Percentiles rank a stretch among this genome's conserved stretches.
Evolutionary conservation across 805 yeast species (phyloP).

Genomic region (Tetrapisispora phaffii): DNA sequence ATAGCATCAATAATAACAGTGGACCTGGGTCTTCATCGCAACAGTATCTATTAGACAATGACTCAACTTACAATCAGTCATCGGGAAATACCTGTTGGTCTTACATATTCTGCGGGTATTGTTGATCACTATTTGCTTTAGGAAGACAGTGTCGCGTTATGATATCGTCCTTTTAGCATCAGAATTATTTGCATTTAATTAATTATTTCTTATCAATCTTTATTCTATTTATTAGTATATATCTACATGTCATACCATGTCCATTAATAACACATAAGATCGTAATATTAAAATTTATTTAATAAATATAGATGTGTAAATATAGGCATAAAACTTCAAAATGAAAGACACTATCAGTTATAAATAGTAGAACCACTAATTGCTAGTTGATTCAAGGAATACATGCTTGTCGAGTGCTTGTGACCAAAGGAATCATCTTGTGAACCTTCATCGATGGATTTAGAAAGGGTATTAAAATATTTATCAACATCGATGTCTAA

Average conservation of each 20-base stretch:
- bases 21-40: neutral
- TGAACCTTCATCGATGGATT: neutral
- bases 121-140: neutral
- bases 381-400: slow-evolving; percentile 10
- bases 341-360: neutral
- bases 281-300: neutral
- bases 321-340: neutral
- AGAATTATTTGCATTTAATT: neutral
- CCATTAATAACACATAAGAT: neutral
- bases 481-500: neutral
- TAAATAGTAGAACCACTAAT: slow-evolving; percentile 15
- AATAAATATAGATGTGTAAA: too few relatives aligned
- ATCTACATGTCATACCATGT: neutral
- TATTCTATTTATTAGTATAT: neutral
- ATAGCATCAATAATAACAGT: slow-evolving; percentile 3
- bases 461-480: neutral
- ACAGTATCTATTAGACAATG: neutral
- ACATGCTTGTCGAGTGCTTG: slow-evolving; percentile 6
- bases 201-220: neutral
- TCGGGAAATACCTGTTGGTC: neutral
- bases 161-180: neutral
- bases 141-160: neutral
- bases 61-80: neutral
- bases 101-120: slow-evolving; percentile 4
- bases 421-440: neutral